Evolutionary conservation across 2,329 filamentous ascomycete species (phyloP).

Genomic region (Epichloe coenophiala): DNA sequence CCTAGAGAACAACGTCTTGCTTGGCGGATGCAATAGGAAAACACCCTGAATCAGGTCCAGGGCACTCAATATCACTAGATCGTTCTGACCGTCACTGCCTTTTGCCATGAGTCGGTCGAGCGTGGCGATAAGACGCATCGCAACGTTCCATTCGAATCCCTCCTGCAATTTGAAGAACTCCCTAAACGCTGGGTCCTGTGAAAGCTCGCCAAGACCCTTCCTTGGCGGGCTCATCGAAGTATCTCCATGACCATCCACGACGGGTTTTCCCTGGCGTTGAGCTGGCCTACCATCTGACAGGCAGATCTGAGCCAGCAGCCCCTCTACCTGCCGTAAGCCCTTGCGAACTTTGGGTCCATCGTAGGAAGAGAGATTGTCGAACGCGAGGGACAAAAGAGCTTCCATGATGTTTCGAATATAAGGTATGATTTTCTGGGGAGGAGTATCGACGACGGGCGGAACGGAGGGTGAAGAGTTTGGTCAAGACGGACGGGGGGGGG

Average conservation of each 20-base stretch:
- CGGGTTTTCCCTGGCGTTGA: slow-evolving; percentile 1
- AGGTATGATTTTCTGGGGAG: slow-evolving; percentile 2
- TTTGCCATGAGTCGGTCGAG: slow-evolving; percentile 78
- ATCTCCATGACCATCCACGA: slow-evolving; percentile 1
- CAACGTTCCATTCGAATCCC: slow-evolving; percentile 95
- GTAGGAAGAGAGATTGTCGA: slow-evolving; percentile 91
- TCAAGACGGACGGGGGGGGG: background rate
- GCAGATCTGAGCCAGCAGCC: slow-evolving; percentile 87
- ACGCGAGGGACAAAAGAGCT: slow-evolving; percentile 77
- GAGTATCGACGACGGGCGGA: background rate
- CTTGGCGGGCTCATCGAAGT: slow-evolving; percentile 23
- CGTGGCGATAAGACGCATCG: slow-evolving; percentile 70
- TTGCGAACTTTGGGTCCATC: slow-evolving; percentile 84
- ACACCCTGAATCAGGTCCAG: slow-evolving; percentile 82
- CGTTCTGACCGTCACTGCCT: slow-evolving; percentile 68
- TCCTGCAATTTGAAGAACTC: slow-evolving; percentile 97
- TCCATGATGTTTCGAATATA: slow-evolving; percentile 50
- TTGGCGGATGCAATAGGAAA: slow-evolving; percentile 79
- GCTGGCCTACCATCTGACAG: slow-evolving; percentile 37
- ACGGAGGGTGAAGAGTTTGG: background rate
- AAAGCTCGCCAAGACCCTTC: slow-evolving; percentile 57
- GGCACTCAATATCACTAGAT: slow-evolving; percentile 75
- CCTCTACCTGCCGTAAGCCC: slow-evolving; percentile 86
- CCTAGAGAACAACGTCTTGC: slow-evolving; percentile 71
- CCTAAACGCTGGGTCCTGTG: slow-evolving; percentile 79